Conservation (phyloP, 345 rosid genomes). For the Streptanthus diversifolius region DNA sequence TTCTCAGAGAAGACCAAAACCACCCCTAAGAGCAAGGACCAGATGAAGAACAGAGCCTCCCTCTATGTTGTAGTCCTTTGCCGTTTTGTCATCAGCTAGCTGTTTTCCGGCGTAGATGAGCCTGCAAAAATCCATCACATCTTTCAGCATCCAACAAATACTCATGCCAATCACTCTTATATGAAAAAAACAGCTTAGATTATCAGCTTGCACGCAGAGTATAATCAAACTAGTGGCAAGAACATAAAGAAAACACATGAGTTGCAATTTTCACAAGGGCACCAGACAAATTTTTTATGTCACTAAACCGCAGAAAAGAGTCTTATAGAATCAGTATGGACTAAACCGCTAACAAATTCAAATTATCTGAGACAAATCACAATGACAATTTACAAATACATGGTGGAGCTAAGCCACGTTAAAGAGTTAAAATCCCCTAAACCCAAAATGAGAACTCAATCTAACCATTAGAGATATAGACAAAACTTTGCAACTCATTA, state of each 20-base stretch:
- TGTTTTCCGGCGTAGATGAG: constrained; percentile 92
- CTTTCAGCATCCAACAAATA: not conserved
- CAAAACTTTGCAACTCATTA: not conserved
- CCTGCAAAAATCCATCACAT: constrained; percentile 33
- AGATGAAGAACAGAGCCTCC: constrained; percentile 98
- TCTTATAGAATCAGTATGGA: not conserved
- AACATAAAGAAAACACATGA: not conserved
- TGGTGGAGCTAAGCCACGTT: not conserved
- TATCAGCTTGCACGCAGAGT: not conserved
- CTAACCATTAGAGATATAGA: not conserved
- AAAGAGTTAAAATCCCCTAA: not conserved
- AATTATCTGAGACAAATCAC: not conserved
- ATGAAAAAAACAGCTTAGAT: not conserved
- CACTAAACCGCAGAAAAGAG: not conserved
- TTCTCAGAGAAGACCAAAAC: constrained; percentile 33
- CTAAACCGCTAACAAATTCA: not conserved
- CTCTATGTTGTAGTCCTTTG: constrained; percentile 77
- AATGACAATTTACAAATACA: not conserved
- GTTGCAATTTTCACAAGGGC: not conserved
- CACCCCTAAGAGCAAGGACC: constrained; percentile 95
- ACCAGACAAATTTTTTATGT: not conserved
- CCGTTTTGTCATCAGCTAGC: constrained; percentile 91
- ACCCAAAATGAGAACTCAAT: not conserved
- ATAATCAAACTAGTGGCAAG: not conserved
- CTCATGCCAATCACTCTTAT: not conserved